Base-by-base conservation (phyloP, 2,329 filamentous ascomycete species). In the Gaeumannomyces sp. region DNA sequence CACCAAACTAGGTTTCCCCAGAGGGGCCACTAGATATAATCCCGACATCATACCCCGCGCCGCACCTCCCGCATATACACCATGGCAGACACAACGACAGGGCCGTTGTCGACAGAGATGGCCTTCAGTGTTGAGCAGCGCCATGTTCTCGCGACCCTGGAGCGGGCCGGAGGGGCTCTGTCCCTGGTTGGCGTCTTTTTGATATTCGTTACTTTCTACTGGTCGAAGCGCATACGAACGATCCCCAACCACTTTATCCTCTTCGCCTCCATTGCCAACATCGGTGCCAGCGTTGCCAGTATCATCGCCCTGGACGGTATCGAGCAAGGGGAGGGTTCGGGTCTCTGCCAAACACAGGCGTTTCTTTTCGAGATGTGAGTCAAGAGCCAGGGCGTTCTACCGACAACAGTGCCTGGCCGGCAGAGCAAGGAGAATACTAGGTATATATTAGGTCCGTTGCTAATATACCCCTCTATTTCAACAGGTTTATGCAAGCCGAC, bases 401-500 rank as follows among this genome's bases (percentile, higher is more conserved):
- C 6, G 13, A 5, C 14, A 13, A 33, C 60, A 22, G 19, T 6
- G 10, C 1, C 16, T 13, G 6, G 22, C 56, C 28, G 56, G 56
- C n/a, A 28, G 25, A 10, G 14, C 56, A 16, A 58, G 25, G 11
- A 16, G 28, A 31, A 31, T n/a, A 3, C n/a, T 13, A 38, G 61
- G 10, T 22, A 56, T 5, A n/a, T 19, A 5, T 19, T 11, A 6
- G 38, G 38, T 29, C 16, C 10, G 4, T 25, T 14, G 29, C 50
- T 45, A 60, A 58, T 33, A 19, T 45, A 22, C 45, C 25, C 14
- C 58, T n/a, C 6, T 29, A n/a, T 31, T 4, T 28, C 25, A 19
- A 22, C 19, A 91, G 88, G 85, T 92, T 92, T 74, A 89, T 91
- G 85, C 88, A 89, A 69, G 89, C 88, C 6, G 89, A 92, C 75